Conservation (phyloP, 768 basidiomycete species). For the Calocera cornea region DNA sequence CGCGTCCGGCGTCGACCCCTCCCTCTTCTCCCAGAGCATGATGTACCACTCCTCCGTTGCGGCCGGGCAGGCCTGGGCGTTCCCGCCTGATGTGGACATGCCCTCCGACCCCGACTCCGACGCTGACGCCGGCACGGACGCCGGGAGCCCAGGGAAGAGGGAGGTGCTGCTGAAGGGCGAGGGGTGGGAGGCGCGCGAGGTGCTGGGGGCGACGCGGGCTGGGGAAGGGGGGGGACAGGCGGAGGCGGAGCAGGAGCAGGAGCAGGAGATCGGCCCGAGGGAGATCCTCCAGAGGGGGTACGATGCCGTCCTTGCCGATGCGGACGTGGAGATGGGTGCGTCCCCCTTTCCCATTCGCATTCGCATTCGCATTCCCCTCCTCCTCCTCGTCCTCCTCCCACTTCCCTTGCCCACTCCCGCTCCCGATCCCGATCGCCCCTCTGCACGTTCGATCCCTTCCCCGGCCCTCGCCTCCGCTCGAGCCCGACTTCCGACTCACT, state of each 20-base stretch:
- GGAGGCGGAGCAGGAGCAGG: too few species aligned
- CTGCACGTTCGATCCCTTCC: too few species aligned
- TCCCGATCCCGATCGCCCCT: too few species aligned
- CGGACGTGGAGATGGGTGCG: conserved; percentile 20
- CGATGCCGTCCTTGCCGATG: conserved; percentile 18
- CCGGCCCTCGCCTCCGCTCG: not conserved
- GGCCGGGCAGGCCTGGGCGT: not conserved
- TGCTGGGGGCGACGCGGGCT: not conserved
- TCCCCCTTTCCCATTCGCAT: conserved; percentile 1
- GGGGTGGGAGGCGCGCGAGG: conserved; percentile 8
- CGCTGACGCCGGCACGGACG: not conserved
- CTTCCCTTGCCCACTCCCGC: not conserved
- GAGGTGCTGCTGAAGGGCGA: not conserved
- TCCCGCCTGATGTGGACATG: not conserved
- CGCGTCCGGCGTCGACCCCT: conserved; percentile 68
- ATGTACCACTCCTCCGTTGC: conserved; percentile 49
- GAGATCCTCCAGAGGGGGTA: conserved; percentile 20
- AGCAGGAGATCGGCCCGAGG: conserved; percentile 9
- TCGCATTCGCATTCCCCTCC: not conserved
- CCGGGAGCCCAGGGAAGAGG: not conserved
- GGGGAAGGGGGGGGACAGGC: not conserved
- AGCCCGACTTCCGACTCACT: not conserved
- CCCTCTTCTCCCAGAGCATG: conserved; percentile 78
- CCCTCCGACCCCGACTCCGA: conserved; percentile 11
- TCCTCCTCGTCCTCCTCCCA: not conserved